Evolutionary conservation across 768 basidiomycete species (phyloP).

Genomic region (Kwoniella dejecticola): DNA sequence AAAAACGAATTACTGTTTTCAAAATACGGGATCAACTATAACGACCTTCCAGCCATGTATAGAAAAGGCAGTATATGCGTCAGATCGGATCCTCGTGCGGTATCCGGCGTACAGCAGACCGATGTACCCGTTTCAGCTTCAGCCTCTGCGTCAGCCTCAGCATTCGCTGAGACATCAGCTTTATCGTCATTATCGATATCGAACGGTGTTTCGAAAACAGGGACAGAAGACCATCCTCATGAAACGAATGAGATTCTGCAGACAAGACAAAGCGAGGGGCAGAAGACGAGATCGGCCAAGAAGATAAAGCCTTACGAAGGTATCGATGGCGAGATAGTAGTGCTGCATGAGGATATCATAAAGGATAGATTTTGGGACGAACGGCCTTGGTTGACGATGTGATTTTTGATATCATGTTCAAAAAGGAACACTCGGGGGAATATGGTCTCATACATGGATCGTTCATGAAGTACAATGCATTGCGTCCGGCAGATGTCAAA

Average conservation of each 20-base stretch:
- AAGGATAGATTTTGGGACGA: slow-evolving; percentile 75
- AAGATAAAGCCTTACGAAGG: slow-evolving; percentile 56
- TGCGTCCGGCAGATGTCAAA: no score
- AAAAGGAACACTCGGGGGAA: no score
- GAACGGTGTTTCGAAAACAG: no score
- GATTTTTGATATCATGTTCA: not conserved
- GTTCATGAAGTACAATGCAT: no score
- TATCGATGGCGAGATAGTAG: slow-evolving; percentile 58
- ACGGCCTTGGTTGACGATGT: slow-evolving; percentile 58
- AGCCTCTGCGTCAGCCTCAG: not conserved
- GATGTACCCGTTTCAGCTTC: not conserved
- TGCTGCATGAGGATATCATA: slow-evolving; percentile 83
- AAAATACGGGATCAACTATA: slow-evolving; percentile 85
- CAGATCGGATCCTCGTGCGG: slow-evolving; percentile 53
- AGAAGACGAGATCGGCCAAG: slow-evolving; percentile 55
- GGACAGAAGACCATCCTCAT: not conserved
- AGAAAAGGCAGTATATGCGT: slow-evolving; percentile 84
- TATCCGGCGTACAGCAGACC: not conserved
- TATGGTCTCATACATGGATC: no score
- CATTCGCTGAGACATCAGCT: no score
- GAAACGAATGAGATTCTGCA: slow-evolving; percentile 1
- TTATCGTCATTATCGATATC: no score
- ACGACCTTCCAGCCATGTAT: slow-evolving; percentile 68
- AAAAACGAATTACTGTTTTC: slow-evolving; percentile 91
- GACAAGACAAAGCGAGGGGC: not conserved